A percentile compares a stretch with the other conserved stretches of the same genome.
These are phyloP conservation scores for Anisodus acutangulus DNA, from an alignment of 257 asterid species.

Conservation along the genomic window DNA sequence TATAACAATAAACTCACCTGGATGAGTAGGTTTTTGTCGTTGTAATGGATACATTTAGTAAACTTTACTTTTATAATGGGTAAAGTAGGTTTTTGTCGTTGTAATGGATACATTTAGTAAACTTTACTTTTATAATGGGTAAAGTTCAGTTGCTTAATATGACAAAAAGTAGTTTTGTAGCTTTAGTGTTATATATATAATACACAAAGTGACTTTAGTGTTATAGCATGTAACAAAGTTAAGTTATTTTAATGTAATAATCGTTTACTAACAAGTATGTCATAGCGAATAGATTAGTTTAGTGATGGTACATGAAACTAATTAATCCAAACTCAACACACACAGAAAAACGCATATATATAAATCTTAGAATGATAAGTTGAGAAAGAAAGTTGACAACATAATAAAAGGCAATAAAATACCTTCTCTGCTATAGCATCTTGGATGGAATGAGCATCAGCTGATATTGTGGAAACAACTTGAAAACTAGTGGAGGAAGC, in stretches of 20 bases:
- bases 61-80: not conserved
- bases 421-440: conserved; percentile 84
- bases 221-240: too few species aligned
- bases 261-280: too few species aligned
- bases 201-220: not conserved
- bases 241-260: too few species aligned
- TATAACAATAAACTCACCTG: not conserved
- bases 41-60: not conserved
- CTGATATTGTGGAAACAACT: conserved; percentile 69
- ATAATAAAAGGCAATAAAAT: not conserved
- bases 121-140: not conserved
- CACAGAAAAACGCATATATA: not conserved
- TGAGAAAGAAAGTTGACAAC: not conserved
- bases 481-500: conserved; percentile 65
- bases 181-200: not conserved
- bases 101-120: not conserved
- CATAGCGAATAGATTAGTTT: not conserved
- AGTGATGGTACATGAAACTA: not conserved
- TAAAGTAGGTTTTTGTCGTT: not conserved
- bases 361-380: not conserved
- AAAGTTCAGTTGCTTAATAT: too few species aligned
- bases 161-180: too few species aligned
- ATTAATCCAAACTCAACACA: not conserved
- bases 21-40: not conserved
- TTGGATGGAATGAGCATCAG: conserved; percentile 70